Evolutionary conservation across 192 early-diverging fungal species (phyloP), one percentile per base, ranked within the genome.

Genomic region (Spinellus fusiger): DNA sequence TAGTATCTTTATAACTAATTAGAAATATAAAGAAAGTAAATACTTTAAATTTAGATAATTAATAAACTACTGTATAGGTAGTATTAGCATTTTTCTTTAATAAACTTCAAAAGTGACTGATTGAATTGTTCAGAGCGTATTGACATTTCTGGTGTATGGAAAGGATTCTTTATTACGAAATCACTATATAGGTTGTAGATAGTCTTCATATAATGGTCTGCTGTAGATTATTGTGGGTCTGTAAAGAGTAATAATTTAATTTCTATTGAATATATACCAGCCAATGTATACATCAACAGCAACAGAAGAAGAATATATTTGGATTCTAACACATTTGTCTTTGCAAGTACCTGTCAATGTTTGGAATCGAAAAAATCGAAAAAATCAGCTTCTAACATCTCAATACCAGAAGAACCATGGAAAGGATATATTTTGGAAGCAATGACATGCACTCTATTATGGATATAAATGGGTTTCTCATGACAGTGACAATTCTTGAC

Each of bases 81-180:
- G n/a, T n/a, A n/a, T n/a, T n/a, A n/a, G n/a, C n/a, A n/a, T n/a
- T n/a, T n/a, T n/a, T n/a, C n/a, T 44, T 83, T 83, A 20, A 89
- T 83, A 25, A 90, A 73, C 69, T 87, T 88, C 20, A 71, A 54
- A 35, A 98, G 59, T 65, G 88, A 83, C 13, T 80, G 53, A 71
- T 98, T 95, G 81, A 98, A 98, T 64, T 94, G 79, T 58, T 99
- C 96, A 0, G 87, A 89, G 18, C 94, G 88, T 64, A 99, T 94
- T 25, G 96, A 95, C 96, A 99, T 99, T 68, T 99, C 96, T 16
- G 94, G 88, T 58, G 87, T 94, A 80, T 97, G 93, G 69, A 99
- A 99, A 33, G 96, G 96, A 66, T 95, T 99, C 81, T 99, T 99
- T 86, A 99, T 94, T 22, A 89, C 94, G 69, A 88, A 99, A 67